Evolutionary conservation across 768 basidiomycete genomes (phyloP).

Genomic region (Tulasnella sp.): DNA sequence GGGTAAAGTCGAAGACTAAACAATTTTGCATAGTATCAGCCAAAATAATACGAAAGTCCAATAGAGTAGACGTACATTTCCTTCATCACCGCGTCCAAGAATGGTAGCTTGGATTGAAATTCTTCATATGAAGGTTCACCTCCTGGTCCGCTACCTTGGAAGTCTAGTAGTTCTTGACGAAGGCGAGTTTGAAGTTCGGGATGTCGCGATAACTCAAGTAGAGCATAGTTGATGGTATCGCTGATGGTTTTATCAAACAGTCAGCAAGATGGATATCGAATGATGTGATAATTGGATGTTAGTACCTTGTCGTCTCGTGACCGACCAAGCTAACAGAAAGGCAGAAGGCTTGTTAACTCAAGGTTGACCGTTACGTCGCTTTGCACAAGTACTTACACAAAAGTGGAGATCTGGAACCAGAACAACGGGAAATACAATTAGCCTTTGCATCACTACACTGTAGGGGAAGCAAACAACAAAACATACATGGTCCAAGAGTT

Average conservation of each 20-base stretch:
- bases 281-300: constrained; percentile 21
- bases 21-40: neutral
- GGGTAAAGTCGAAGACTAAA: constrained; percentile 32
- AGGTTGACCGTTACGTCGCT: neutral
- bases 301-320: constrained; percentile 34
- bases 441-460: neutral
- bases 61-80: constrained; percentile 26
- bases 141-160: constrained; percentile 12
- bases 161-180: constrained; percentile 29
- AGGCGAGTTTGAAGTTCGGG: constrained; percentile 30
- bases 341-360: constrained; percentile 25
- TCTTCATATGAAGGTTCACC: constrained; percentile 29
- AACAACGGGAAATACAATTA: neutral
- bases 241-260: constrained; percentile 35
- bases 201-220: constrained; percentile 31
- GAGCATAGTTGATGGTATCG: constrained; percentile 27
- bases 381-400: neutral
- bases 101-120: constrained; percentile 28
- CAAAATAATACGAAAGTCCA: neutral
- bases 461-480: neutral
- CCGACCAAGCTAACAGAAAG: constrained; percentile 32
- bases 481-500: constrained; percentile 17
- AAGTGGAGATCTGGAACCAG: constrained; percentile 3
- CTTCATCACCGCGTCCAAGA: constrained; percentile 33
- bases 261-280: constrained; percentile 29